These are phyloP conservation scores for Colletotrichum sp. DNA, from an alignment of 2,329 filamentous ascomycete genomes.

Conservation along the genomic window DNA sequence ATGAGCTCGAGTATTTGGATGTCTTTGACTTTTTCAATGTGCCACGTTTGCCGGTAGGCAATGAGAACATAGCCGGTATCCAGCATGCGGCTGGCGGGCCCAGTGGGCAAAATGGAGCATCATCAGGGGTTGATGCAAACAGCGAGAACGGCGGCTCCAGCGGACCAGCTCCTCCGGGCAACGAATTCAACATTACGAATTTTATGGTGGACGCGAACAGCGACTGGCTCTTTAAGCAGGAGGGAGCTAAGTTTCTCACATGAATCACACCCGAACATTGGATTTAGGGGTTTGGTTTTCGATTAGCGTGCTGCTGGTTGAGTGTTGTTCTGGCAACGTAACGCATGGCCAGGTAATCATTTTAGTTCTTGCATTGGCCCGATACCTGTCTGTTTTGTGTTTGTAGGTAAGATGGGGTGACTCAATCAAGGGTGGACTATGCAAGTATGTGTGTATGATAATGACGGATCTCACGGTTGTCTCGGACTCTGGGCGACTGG, in stretches of 20 bases:
- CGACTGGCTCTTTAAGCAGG: constrained; percentile 75
- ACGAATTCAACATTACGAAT: constrained; percentile 80
- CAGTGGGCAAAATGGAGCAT: constrained; percentile 22
- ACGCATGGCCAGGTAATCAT: neutral
- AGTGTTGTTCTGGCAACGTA: neutral
- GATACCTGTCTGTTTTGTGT: neutral
- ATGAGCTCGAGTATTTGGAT: constrained; percentile 89
- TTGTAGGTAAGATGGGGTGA: neutral
- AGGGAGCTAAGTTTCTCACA: constrained; percentile 30
- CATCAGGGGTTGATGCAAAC: constrained; percentile 20
- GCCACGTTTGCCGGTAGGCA: constrained; percentile 68
- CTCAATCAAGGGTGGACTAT: neutral
- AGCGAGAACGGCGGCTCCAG: constrained; percentile 29
- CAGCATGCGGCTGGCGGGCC: constrained; percentile 22
- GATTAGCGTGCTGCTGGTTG: neutral
- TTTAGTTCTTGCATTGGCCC: neutral
- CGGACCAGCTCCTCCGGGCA: constrained; percentile 38
- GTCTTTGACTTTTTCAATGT: constrained; percentile 97
- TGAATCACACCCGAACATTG: neutral
- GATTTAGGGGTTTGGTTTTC: neutral
- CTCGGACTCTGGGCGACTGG: neutral
- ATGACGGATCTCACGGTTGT: neutral
- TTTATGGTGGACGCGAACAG: constrained; percentile 77
- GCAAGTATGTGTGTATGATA: neutral
- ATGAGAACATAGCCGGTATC: constrained; percentile 32